Evolutionary conservation across 805 yeast genomes (phyloP), one percentile per base, ranked within the genome.

Genomic region (Yarrowia divulgata): DNA sequence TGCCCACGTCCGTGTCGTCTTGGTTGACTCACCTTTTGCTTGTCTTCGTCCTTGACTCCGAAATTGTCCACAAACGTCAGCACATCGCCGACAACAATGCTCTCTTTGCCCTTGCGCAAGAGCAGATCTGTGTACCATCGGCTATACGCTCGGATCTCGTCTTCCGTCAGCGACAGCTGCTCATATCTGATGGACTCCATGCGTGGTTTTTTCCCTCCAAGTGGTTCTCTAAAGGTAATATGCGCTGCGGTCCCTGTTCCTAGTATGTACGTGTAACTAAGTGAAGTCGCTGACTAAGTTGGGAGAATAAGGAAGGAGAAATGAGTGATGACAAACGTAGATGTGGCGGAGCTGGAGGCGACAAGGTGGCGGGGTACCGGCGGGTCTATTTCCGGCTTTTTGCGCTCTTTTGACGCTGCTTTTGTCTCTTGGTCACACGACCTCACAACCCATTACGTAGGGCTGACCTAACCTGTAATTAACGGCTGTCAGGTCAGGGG

Each of bases 101-200:
- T 79, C 71, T 88, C 83, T 46, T 88, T 87, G 71, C 75, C 78
- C 71, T 90, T 89, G 67, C 93, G 85, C 55, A 90, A 83, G 45
- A 90, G 84, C 40, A 94, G 86, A 75, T 91, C 93, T 73, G 92
- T 89, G 77, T 93, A 94, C 99, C 99, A 94, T 72, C 97, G 82
- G 73, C 94, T 85, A 78, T 94, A 94, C 0, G 97, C 90, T 74
- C 89, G 87, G 13, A 87, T 85, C 78, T 94, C 99, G 69, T 89
- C 90, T 19, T 84, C 83, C 0, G 97, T 48, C 68, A 63, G 46
- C 43, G 55, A 49, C 45, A 63, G 57, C 68, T 49, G 68, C 55
- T 63, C 68, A 34, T 60, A 60, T 60, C 66, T 60, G 66, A 60
- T 60, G 66, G 66, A 60, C 66, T 60, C 66, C 66, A 60, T 60